Evolutionary conservation across 768 basidiomycete species (phyloP).

Genomic region (Leccinum arenicola): DNA sequence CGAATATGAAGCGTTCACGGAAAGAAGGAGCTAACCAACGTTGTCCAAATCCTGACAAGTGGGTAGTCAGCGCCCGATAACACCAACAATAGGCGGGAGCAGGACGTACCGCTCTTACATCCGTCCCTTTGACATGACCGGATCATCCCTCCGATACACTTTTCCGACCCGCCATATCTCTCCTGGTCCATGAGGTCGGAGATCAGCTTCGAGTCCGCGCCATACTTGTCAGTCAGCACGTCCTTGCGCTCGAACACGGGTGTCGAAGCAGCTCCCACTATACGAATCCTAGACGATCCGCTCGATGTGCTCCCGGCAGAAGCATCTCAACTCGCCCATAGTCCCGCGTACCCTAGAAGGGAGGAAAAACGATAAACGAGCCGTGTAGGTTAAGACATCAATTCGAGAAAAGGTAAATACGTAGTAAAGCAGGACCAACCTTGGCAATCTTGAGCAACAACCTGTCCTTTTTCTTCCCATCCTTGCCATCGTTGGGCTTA

Average conservation of each 20-base stretch:
- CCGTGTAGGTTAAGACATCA: not conserved
- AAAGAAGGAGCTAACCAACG: slow-evolving; percentile 45
- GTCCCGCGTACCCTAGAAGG: slow-evolving; percentile 85
- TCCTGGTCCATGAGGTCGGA: slow-evolving; percentile 96
- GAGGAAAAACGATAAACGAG: not conserved
- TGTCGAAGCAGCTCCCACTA: slow-evolving; percentile 90
- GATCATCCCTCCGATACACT: slow-evolving; percentile 96
- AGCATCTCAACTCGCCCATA: slow-evolving; percentile 77
- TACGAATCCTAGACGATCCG: slow-evolving; percentile 81
- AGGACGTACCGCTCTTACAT: slow-evolving; percentile 86
- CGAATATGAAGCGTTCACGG: too few relatives aligned
- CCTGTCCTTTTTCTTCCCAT: slow-evolving; percentile 62
- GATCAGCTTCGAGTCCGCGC: slow-evolving; percentile 95
- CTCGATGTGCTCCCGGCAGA: slow-evolving; percentile 88
- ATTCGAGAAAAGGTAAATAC: slow-evolving; percentile 14
- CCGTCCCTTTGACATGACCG: slow-evolving; percentile 95
- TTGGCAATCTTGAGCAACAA: slow-evolving; percentile 92
- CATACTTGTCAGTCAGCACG: slow-evolving; percentile 93
- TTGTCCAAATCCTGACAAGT: slow-evolving; percentile 86
- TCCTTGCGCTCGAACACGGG: slow-evolving; percentile 99
- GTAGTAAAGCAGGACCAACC: slow-evolving; percentile 42
- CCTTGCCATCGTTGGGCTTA: slow-evolving; percentile 35
- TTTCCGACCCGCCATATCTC: slow-evolving; percentile 98
- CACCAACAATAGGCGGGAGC: not conserved
- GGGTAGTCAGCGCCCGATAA: not conserved